Evolutionary conservation across 2,329 filamentous ascomycete genomes (phyloP), one percentile per base, ranked within the genome.

Genomic region (Arachnomyces sp.): DNA sequence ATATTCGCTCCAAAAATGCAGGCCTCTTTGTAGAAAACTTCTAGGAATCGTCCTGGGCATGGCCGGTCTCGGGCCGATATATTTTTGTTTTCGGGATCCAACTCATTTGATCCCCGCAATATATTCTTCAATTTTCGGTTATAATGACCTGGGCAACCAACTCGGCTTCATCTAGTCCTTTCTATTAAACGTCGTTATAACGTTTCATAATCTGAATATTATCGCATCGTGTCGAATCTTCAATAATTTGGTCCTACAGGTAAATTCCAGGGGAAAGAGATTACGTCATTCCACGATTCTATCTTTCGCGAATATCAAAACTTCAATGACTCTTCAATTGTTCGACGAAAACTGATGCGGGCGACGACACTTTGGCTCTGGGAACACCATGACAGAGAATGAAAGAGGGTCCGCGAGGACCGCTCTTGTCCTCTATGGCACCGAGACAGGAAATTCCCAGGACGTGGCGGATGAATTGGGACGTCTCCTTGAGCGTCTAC

Each of bases 361-460:
- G 21, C 9, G 21, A 9, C 21, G 9, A 9, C 21, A 25, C 5
- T 25, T 25, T 9, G 21, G 9, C 9, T 5, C 5, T 25, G 21
- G 21, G 29, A n/a, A 39, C 34, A 8, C 4, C 18, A 12, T 11
- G 13, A 34, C 16, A 11, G 50, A 56, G 39, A 6, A 62, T 61
- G 60, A 50, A 41, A 17, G 47, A 40, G 33, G 36, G 42, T 14
- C 31, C 40, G 21, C 35, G 37, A 52, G 74, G 51, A 74, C 67
- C 31, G 78, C 75, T 38, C 75, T 94, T 50, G 73, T 98, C 43
- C 74, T 94, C 28, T 98, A 95, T 65, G 92, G 87, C 40, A 93
- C 90, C 30, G 92, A 98, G 68, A 96, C 89, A 15, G 92, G 92
- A 42, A 95, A 92, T 57, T 83, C 87, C 40, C 86, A 95, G 63